Percentiles rank a stretch among this genome's conserved stretches.
These are phyloP conservation scores for Leersia perrieri DNA, from an alignment of 176 grass and related monocot genomes.

Conservation along the genomic window DNA sequence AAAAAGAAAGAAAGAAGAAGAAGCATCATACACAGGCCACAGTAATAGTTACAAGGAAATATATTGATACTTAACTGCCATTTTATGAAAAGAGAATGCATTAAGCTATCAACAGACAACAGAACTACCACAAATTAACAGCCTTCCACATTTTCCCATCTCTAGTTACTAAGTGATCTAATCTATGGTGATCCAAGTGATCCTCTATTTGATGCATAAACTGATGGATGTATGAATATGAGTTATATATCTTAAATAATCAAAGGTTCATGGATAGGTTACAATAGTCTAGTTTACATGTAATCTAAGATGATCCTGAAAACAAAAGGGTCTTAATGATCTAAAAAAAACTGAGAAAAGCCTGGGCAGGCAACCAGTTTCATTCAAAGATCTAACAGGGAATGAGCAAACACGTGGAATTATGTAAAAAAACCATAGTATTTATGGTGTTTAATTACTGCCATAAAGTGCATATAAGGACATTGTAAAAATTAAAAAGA, in stretches of 20 bases:
- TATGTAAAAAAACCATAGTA: background rate
- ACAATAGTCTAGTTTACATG: slow-evolving; percentile 1
- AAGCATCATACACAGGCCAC: background rate
- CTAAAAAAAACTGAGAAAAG: background rate
- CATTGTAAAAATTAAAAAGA: slow-evolving; percentile 27
- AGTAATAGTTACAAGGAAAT: background rate
- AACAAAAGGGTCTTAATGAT: slow-evolving; percentile 24
- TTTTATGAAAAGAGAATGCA: slow-evolving; percentile 14
- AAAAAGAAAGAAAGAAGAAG: too few relatives aligned
- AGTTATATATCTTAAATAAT: background rate
- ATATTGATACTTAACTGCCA: background rate
- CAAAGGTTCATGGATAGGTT: slow-evolving; percentile 1
- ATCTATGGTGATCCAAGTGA: background rate
- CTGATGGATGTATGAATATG: background rate
- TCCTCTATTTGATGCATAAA: slow-evolving; percentile 13
- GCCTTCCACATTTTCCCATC: background rate
- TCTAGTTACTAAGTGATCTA: background rate
- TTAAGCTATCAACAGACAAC: slow-evolving; percentile 1
- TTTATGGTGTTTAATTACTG: background rate
- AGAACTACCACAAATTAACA: slow-evolving; percentile 10
- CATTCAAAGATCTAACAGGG: background rate
- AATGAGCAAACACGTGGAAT: background rate
- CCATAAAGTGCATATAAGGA: background rate
- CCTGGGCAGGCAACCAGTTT: background rate
- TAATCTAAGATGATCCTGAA: background rate